A percentile compares a stretch with the other conserved stretches of the same genome.
These are phyloP conservation scores for Umbellularia californica DNA, from an alignment of 164 flowering plant genomes.

Conservation along the genomic window DNA sequence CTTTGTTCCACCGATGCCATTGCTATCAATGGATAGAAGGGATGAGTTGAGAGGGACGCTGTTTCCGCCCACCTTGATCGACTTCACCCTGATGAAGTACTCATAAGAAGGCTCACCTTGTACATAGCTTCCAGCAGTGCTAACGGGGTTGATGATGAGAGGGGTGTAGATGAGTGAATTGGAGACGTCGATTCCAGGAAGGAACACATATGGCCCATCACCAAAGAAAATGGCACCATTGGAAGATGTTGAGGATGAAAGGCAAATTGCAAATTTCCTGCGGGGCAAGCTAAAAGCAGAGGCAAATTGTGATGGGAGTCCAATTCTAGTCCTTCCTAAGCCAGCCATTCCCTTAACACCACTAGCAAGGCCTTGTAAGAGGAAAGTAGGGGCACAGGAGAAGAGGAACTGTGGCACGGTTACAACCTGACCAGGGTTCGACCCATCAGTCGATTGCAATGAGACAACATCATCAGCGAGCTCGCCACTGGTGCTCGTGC, in stretches of 20 bases:
- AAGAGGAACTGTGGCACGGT: conserved; percentile 22
- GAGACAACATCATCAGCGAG: conserved; percentile 17
- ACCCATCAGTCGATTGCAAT: conserved; percentile 27
- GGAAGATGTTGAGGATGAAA: conserved; percentile 16
- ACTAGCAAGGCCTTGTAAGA: conserved; percentile 28
- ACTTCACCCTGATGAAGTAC: conserved; percentile 37
- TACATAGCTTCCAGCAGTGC: conserved; percentile 3
- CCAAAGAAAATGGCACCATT: conserved; percentile 36
- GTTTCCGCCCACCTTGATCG: conserved; percentile 29
- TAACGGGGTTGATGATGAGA: conserved; percentile 16
- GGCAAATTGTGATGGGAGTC: conserved; percentile 24
- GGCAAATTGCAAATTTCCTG: conserved; percentile 32
- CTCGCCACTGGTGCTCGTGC: conserved; percentile 10
- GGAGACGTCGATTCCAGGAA: conserved; percentile 22
- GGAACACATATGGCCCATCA: conserved; percentile 29
- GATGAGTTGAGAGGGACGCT: conserved; percentile 20
- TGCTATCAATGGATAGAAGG: conserved; percentile 10
- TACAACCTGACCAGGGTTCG: conserved; percentile 17
- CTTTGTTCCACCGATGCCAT: conserved; percentile 27
- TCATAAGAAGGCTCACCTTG: conserved; percentile 19
- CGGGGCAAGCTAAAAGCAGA: conserved; percentile 19
- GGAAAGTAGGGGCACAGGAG: conserved; percentile 19
- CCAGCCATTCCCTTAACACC: conserved; percentile 30
- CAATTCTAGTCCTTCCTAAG: conserved; percentile 20
- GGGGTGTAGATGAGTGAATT: conserved; percentile 22